A percentile compares a stretch with the other conserved stretches of the same genome.
Evolutionary conservation across 1,284 basidiomycete species (phyloP).

Genomic region (Heterobasidion annosum): DNA sequence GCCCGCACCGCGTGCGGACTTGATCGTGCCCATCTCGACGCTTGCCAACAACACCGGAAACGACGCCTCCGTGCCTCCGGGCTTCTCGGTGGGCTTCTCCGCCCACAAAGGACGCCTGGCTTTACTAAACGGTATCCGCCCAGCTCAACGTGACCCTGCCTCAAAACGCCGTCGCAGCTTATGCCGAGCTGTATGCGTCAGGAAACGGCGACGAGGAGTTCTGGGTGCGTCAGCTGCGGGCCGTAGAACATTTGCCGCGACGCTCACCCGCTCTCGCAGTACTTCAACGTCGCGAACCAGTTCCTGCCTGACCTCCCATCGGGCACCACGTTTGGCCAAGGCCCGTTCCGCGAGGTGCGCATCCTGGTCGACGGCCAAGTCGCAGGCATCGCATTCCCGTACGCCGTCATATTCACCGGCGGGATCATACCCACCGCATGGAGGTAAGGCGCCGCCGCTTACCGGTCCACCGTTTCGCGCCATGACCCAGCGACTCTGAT

Average conservation of each 20-base stretch:
- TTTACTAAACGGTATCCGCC: background rate
- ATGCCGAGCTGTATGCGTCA: slow-evolving; percentile 65
- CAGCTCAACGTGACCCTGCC: slow-evolving; percentile 65
- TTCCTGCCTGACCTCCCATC: slow-evolving; percentile 46
- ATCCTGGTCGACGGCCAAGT: slow-evolving; percentile 67
- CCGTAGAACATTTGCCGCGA: background rate
- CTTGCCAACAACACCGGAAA: slow-evolving; percentile 53
- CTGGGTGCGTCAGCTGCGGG: slow-evolving; percentile 41
- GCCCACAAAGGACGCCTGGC: background rate
- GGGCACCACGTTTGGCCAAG: slow-evolving; percentile 45
- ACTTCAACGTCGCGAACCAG: slow-evolving; percentile 59
- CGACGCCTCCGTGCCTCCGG: slow-evolving; percentile 64
- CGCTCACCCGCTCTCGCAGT: slow-evolving; percentile 33
- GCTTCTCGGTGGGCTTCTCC: slow-evolving; percentile 45
- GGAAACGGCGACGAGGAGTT: slow-evolving; percentile 72
- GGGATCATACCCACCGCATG: slow-evolving; percentile 67
- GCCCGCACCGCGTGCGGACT: slow-evolving; percentile 47
- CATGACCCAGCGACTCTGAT: background rate
- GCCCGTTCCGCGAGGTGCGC: slow-evolving; percentile 75
- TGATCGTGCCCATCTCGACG: slow-evolving; percentile 64
- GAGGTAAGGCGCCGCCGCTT: slow-evolving; percentile 33
- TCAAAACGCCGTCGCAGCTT: slow-evolving; percentile 56
- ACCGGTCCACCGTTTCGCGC: background rate
- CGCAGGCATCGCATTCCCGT: slow-evolving; percentile 72
- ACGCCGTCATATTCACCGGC: slow-evolving; percentile 13